Evolutionary conservation across 1,284 basidiomycete genomes (phyloP), one percentile per base, ranked within the genome.

Genomic region (Agroathelia rolfsii): DNA sequence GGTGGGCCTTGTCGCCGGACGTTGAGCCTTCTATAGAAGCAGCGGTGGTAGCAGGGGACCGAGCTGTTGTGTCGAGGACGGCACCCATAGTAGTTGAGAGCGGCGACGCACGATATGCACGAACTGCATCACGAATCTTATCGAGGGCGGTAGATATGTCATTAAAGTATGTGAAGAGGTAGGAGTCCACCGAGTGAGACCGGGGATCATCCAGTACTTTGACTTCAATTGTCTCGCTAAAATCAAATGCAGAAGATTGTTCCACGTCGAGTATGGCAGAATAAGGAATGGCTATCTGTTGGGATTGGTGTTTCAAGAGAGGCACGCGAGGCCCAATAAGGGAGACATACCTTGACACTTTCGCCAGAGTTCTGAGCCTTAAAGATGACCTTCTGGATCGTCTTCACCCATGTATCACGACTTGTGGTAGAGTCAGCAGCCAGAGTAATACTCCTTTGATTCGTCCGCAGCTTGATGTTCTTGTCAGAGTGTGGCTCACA

Each of bases 361-460:
- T 96, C 90, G 0, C 93, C 93, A 65, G 84, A 83, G 50, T 97
- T 95, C 62, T 96, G 93, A 4, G 83, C 82, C 49, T 90, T 89
- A 61, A 96, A 90, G 38, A 95, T 90, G 20, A 84, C 82, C 55
- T 86, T 93, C 37, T 80, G 74, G 37, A 98, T 78, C 3, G 85
- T 78, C 51, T 92, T 89, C 23, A 97, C 78, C 94, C 94, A 98
- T 57, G 92, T 85, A 28, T 89, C 80, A 25, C 86, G 71, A 50
- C 77, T 85, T 0, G 80, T 74, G 9, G 73, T 60, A 6, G 88
- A 90, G 43, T 92, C 85, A 2, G 84, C 82, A 24, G 72, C 71
- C 40, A 93, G 57, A 5, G 72, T 58, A 30, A 90, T 69, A 20
- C 66, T 72, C 55, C 79, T 81, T 55, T 86, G 77, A 45, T 83